A percentile compares a stretch with the other conserved stretches of the same genome.
Conservation (phyloP, 139 green algal genomes). For the Volvox africanus region DNA sequence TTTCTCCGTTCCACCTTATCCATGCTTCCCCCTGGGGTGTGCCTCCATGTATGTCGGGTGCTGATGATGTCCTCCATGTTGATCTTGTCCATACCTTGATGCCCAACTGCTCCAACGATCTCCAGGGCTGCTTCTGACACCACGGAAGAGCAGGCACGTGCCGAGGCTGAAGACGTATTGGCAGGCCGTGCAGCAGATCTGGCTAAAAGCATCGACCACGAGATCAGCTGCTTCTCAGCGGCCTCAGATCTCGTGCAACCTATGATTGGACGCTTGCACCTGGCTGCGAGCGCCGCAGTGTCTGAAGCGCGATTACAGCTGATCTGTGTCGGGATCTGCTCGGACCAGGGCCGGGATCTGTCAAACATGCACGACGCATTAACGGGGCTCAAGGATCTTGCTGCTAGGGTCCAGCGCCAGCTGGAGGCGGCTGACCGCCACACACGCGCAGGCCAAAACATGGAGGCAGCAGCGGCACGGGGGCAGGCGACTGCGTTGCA, state of each 20-base stretch:
- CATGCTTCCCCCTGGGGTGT: no score
- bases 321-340: not conserved
- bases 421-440: constrained; percentile 28
- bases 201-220: not conserved
- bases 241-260: not conserved
- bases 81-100: no score
- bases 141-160: not conserved
- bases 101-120: no score
- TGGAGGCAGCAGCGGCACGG: constrained; percentile 1
- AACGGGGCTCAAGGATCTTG: not conserved
- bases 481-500: constrained; percentile 27
- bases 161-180: not conserved
- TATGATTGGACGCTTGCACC: not conserved
- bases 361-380: constrained; percentile 1
- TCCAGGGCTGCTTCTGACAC: constrained; percentile 1
- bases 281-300: not conserved
- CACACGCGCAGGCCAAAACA: not conserved
- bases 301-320: constrained; percentile 17
- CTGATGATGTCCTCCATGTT: no score
- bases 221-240: not conserved
- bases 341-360: not conserved
- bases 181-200: not conserved
- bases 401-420: not conserved
- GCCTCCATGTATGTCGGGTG: no score
- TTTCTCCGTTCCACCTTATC: no score